Evolutionary conservation across 2,329 filamentous ascomycete species (phyloP), one percentile per base, ranked within the genome.

Genomic region (Mycosphaerella arachidis): DNA sequence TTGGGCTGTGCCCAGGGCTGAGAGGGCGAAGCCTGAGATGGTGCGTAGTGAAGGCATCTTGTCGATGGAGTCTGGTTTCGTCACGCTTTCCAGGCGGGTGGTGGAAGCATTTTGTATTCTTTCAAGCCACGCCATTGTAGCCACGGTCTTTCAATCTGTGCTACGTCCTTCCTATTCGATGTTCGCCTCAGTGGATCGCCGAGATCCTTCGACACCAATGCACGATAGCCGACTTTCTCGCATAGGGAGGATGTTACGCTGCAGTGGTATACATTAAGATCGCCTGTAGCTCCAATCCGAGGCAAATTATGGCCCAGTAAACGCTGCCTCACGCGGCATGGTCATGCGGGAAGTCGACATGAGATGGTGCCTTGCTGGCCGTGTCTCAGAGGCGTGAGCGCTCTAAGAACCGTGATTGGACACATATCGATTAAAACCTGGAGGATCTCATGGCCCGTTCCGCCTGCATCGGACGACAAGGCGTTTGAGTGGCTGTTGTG

Each of bases 41-140:
- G 67, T 66, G 30, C 65, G 68, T 16, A 69, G 52, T 12, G 70
- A 72, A 63, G 69, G 70, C 68, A 72, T 70, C 24, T 66, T 68
- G 63, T 65, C 62, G 57, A 56, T 48, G 54, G 65, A 18, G 43
- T 52, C 50, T 30, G 30, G 40, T 31, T 55, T 60, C 30, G 57
- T 51, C 45, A 35, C 56, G 27, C 51, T 55, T 48, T 56, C 57
- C 48, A 59, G 56, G 29, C 37, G 57, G 48, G 30, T 45, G 6
- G 27, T 12, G 16, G 56, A 31, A 10, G 37, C 58, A 57, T 61
- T 57, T 57, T 61, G 58, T 58, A 56, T 20, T 20, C 37, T 27
- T 12, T 48, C 48, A 33, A 55, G 45, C 59, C 57, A 62, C 48
- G 60, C 56, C 59, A 57, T 64, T 30, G n/a, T 18, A 33, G 6